Conservation (phyloP, 2,329 filamentous ascomycete genomes). For the Pseudocercospora eumusae region DNA sequence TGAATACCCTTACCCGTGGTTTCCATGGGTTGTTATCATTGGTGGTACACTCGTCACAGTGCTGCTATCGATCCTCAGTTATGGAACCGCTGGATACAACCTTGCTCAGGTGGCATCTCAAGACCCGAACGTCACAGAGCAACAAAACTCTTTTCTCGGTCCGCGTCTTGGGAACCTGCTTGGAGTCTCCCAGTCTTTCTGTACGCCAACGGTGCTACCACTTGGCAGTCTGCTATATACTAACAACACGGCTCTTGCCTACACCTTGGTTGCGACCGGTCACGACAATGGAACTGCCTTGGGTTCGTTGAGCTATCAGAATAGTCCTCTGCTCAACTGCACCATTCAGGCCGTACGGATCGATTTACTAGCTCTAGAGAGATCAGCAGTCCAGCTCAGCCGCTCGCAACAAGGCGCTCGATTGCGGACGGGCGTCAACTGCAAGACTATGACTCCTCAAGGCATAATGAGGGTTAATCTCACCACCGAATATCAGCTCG, state of each 20-base stretch:
- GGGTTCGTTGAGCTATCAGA: neutral
- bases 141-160: neutral
- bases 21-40: neutral
- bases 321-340: neutral
- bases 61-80: neutral
- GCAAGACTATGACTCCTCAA: neutral
- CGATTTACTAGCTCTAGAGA: neutral
- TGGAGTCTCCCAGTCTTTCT: neutral
- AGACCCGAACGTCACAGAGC: constrained; percentile 3
- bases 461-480: neutral
- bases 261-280: neutral
- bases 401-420: neutral
- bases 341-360: neutral
- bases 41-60: neutral
- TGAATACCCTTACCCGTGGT: neutral
- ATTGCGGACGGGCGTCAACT: neutral
- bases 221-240: neutral
- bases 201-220: neutral
- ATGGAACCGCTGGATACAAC: neutral
- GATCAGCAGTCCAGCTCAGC: neutral
- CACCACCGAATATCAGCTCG: neutral
- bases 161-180: neutral
- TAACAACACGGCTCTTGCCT: neutral
- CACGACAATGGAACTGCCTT: neutral
- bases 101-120: neutral